Base-by-base conservation (phyloP, 345 rosid species). In the Hypericum androsaemum region DNA sequence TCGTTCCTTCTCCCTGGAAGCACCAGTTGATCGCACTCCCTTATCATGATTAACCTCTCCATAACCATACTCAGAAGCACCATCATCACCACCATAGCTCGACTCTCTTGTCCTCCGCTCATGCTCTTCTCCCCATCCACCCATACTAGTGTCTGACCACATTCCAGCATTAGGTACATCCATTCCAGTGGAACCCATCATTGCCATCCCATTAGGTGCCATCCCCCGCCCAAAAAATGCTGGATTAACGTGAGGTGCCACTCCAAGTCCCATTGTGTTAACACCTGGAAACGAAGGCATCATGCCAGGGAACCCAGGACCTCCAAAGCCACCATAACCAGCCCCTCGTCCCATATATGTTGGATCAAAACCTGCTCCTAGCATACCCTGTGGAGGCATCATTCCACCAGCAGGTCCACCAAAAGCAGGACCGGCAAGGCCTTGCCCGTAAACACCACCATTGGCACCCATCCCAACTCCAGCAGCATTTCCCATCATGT, bases 221-320 rank as follows among this genome's bases (percentile, higher is more conserved):
- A 86, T 82, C 42, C 90, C 88, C 11, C 82, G 51, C 41, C 75
- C 80, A 50, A 82, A 86, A 61, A 86, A 86, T 9, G 95, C 95
- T 3, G 90, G 95, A 65, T 86, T 86, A 53, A 86, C 86, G 70
- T 86, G 95, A 69, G 95, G 95, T 71, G 95, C 88, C 54, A 82
- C 83, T 42, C 90, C 85, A 75, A 86, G 76, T 61, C 90, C 85
- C 95, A 86, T 80, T 12, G 81, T 7, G 63, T 82, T 80, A 50
- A 86, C 86, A 64, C 64, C 78, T 12, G 90, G 88, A 71, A 80
- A 86, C 54, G 88, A 67, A 47, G 82, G 88, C 61, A 82, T 67
- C 82, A 86, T 82, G 43, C 90, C 82, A 13, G 90, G 88, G 64
- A 73, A 86, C 64, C 80, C 79, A 57, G 80, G 88, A 58, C 88